Percentiles rank a stretch among this genome's conserved stretches.
Conservation (phyloP, 1,139 yeast genomes). For the Diutina pseudorugosa region DNA sequence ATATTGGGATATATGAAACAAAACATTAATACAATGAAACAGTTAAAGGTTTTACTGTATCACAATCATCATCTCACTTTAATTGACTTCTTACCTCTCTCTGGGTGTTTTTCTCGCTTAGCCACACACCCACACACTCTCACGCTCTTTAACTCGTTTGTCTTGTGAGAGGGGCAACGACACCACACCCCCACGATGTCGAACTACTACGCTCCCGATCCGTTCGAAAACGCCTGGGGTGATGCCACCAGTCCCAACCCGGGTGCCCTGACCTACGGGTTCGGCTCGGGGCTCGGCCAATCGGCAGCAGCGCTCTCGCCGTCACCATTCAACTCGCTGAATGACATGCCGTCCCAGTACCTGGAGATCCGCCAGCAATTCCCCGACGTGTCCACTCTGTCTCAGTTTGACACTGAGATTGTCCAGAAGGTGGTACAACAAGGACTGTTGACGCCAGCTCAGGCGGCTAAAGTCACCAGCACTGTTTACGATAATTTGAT, state of each 20-base stretch:
- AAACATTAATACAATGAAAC: no score
- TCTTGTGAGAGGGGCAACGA: not conserved
- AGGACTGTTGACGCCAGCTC: conserved; percentile 20
- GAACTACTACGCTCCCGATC: conserved; percentile 13
- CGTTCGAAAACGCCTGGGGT: conserved; percentile 35
- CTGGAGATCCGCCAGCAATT: conserved; percentile 6
- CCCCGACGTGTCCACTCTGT: conserved; percentile 14
- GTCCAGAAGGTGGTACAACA: conserved; percentile 18
- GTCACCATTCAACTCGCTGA: conserved; percentile 2
- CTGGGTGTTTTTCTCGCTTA: not conserved
- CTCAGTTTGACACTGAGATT: conserved; percentile 20
- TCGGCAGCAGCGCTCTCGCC: not conserved
- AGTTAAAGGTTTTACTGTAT: no score
- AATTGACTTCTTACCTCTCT: no score
- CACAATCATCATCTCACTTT: no score
- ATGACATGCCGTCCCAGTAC: conserved; percentile 8
- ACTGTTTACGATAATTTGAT: conserved; percentile 23
- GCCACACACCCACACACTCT: not conserved
- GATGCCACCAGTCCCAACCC: conserved; percentile 6
- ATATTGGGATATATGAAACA: no score
- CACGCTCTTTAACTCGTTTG: not conserved
- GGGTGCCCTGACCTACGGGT: not conserved
- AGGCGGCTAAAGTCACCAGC: conserved; percentile 23
- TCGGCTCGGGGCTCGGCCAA: not conserved
- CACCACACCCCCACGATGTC: not conserved